These are phyloP conservation scores for Isoetes engelmannii DNA, from an alignment of 83 land plant genomes.

Conservation along the genomic window DNA sequence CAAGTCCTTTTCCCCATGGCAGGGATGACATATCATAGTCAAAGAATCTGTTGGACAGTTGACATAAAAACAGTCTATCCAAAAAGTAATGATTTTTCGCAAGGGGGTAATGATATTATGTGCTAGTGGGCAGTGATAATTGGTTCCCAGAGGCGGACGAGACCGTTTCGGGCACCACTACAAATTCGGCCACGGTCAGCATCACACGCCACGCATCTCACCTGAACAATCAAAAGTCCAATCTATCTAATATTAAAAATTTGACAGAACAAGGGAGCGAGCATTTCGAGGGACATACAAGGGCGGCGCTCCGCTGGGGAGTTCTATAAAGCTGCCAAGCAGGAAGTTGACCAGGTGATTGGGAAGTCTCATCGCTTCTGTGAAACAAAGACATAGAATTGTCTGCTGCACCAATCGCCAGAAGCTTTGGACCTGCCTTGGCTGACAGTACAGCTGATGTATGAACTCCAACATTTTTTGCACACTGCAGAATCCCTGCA, in stretches of 20 bases:
- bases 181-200: slow-evolving; percentile 91
- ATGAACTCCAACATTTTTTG: slow-evolving; percentile 79
- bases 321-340: slow-evolving; percentile 96
- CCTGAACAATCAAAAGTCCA: slow-evolving; percentile 36
- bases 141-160: slow-evolving; percentile 97
- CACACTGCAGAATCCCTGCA: slow-evolving; percentile 66
- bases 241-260: not conserved
- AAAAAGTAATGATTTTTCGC: no score
- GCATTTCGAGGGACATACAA: slow-evolving; percentile 42
- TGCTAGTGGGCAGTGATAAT: slow-evolving; percentile 39
- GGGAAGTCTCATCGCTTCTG: slow-evolving; percentile 24
- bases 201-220: slow-evolving; percentile 83
- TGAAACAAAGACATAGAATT: slow-evolving; percentile 98
- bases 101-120: no score
- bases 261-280: not conserved
- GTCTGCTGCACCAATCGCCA: slow-evolving; percentile 95
- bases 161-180: slow-evolving; percentile 95
- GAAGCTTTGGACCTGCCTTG: slow-evolving; percentile 79
- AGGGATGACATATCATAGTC: no score
- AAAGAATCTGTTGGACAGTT: no score
- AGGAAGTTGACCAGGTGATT: slow-evolving; percentile 31
- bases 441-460: slow-evolving; percentile 59
- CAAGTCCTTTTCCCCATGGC: no score
- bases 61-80: no score
- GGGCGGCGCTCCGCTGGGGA: slow-evolving; percentile 80